Base-by-base conservation (phyloP, 2,329 filamentous ascomycete genomes). In the Didymella lethalis region DNA sequence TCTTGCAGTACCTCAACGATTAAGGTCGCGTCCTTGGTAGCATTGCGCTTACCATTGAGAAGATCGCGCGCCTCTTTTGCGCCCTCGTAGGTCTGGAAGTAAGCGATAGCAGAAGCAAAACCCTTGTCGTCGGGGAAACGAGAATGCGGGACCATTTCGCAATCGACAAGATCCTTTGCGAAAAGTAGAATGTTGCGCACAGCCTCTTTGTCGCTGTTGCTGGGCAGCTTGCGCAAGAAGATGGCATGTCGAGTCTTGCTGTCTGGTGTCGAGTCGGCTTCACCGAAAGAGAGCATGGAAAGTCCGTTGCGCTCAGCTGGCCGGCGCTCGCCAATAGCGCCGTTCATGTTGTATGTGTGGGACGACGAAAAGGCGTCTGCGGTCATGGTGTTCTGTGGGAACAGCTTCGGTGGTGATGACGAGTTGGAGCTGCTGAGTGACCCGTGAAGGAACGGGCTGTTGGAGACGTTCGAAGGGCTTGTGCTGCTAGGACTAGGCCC, bases 111-210 rank as follows among this genome's bases (percentile, higher is more conserved):
- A 48, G 82, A 85, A 25, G 82, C 73, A 64, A 84, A 88, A 28
- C 82, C 83, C 48, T 79, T 77, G 64, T 88, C 86, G 49, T 88
- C 85, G 16, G 82, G 78, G 60, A 80, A 79, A n/a, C 84, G 83
- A 48, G 80, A 79, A 14, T 68, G 61, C 5, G 80, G 76, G 16
- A 88, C 78, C 61, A 89, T 82, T 52, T 86, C 84, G 54, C 83
- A 83, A 62, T 87, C 84, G 48, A 87, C 76, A 48, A 88, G 80
- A 62, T 88, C 86, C 66, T 86, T 85, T 20, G 86, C 85, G 66
- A 89, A 89, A n/a, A 88, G 79, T 6, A 89, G 78, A 80, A 89
- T 87, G 71, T 84, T 86, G 64, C 84, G 82, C 55, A 89, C 80
- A 18, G 84, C 80, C 62, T 88, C 86, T 49, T 80, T 76, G 67